Evolutionary conservation across 1,284 basidiomycete genomes (phyloP).

Genomic region (Rhodotorula sp.): DNA sequence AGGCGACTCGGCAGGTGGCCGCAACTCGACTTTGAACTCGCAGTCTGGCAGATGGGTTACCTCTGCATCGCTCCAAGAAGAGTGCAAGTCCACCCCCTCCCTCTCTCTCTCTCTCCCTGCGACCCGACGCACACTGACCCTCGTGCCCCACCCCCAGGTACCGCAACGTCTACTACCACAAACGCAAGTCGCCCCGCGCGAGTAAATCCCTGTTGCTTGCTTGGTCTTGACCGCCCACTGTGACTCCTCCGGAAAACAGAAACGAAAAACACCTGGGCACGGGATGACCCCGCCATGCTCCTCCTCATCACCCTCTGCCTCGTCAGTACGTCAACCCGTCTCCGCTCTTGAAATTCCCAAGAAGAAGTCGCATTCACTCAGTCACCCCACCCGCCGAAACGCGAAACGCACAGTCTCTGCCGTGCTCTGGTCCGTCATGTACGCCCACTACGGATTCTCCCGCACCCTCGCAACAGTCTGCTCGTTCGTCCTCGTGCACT

Average conservation of each 20-base stretch:
- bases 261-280: constrained; percentile 97
- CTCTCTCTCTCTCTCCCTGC: too few species aligned
- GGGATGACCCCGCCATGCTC: constrained; percentile 91
- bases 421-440: constrained; percentile 78
- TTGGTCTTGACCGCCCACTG: not conserved
- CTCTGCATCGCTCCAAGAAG: constrained; percentile 81
- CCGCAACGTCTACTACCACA: constrained; percentile 87
- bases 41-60: constrained; percentile 89
- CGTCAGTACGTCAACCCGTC: constrained; percentile 54
- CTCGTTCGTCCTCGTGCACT: constrained; percentile 83
- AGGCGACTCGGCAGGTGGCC: constrained; percentile 32
- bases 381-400: not conserved
- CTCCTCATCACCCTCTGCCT: constrained; percentile 76
- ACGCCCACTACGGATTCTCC: constrained; percentile 61
- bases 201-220: not conserved
- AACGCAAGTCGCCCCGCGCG: constrained; percentile 57
- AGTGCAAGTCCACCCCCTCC: constrained; percentile 63
- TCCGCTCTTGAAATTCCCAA: not conserved
- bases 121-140: not conserved
- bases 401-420: constrained; percentile 71
- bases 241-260: constrained; percentile 55
- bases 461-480: constrained; percentile 63
- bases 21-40: constrained; percentile 75
- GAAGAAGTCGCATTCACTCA: constrained; percentile 6
- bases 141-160: constrained; percentile 52